Base-by-base conservation (phyloP, 306 rosid genomes). In the Cicer arietinum region DNA sequence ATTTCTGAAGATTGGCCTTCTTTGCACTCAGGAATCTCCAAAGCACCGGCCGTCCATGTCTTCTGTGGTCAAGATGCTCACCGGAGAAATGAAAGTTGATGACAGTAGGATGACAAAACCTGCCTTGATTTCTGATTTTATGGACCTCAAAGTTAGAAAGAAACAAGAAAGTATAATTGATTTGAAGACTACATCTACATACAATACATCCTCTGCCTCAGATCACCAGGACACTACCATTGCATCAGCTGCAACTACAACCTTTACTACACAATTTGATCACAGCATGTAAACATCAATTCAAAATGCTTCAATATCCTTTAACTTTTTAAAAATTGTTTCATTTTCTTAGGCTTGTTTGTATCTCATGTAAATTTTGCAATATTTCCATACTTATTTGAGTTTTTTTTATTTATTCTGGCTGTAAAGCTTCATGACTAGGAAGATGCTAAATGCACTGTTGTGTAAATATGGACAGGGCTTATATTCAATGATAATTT, bases 21-120 rank as follows among this genome's bases (percentile, higher is more conserved):
- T 95, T 45, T 95, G 99, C 86, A 92, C 99, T 5, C 99, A 95
- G 73, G 97, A 92, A 79, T 59, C 88, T 52, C 97, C 92, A 0
- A 90, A 87, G 80, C 87, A 77, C 57, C 88, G 99, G 69, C 99
- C 99, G 7, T 82, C 99, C 10, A 95, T 95, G 98, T 85, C 99
- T 53, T 74, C 91, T 0, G 99, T 92, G 77, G 92, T 95, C 18
- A 89, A 89, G 91, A 90, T 95, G 97, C 90, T 95, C 39, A 90
- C 82, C 0, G 90, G 97, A 41, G 64, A 89, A 82, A 85, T 73
- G 47, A 58, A 74, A 16, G 77, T 90, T 0, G 62, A 86, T 50
- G 82, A 89, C 44, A 40, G 20, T 7, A 68, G 68, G 81, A 89
- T 92, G 81, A 80, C 93, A 67, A 89, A 90, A 83, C 98, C 99